Base-by-base conservation (phyloP, 352 stramenopile species). In the Phytophthora syringae region DNA sequence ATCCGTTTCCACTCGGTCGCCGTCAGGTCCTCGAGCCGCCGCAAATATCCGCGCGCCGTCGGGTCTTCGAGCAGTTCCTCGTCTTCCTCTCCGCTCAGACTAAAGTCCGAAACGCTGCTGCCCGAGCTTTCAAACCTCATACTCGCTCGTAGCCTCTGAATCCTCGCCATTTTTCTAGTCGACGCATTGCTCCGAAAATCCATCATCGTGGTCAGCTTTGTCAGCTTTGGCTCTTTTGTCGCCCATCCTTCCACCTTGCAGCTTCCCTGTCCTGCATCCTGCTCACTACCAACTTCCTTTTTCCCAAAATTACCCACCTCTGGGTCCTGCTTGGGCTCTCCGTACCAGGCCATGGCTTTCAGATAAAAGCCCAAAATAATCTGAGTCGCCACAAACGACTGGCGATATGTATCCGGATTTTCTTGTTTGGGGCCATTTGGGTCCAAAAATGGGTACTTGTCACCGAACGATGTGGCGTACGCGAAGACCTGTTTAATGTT, bases 361-460 rank as follows among this genome's bases (percentile, higher is more conserved):
- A 90, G 63, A 47, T 93, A 93, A 66, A 92, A 92, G 30, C 74
- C 59, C 43, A 89, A 37, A 18, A 92, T 90, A 64, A 93, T 91
- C 68, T 91, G 77, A 18, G 80, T 91, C 13, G 85, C 82, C 24
- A 93, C 73, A 24, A 80, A 79, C 24, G 79, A 60, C 5, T 76
- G 80, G 11, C 78, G 75, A 52, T 93, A 90, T 40, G 71, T 74
- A n/a, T 88, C 75, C 1, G 75, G 45, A 30, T 73, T 32, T 25
- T 42, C n/a, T 2, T 13, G 39, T 2, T 77, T 73, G 40, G 40
- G 40, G 1, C 53, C 52, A 32, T 80, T 78, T 50, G 63, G 52
- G 18, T 82, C 72, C 1, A 45, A 22, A 54, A 42, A 42, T 43
- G 5, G 37, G 28, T 47, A 21, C 20, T 52, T 10, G 11, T 66